Conservation (phyloP, 768 basidiomycete species). For the Leccinum disarticulatum region DNA sequence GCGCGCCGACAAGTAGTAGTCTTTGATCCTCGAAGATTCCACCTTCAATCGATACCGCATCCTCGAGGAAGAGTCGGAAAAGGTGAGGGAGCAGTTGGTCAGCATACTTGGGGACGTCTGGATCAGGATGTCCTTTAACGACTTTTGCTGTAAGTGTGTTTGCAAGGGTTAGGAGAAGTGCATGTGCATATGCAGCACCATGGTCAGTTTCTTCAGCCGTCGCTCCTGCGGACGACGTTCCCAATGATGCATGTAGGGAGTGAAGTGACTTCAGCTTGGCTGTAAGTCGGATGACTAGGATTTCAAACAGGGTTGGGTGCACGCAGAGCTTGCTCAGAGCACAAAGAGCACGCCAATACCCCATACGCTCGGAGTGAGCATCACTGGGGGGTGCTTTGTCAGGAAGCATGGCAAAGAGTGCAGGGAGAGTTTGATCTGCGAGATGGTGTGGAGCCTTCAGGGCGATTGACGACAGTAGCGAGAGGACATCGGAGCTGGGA, state of each 20-base stretch:
- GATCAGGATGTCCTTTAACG: slow-evolving; percentile 44
- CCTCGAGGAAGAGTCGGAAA: slow-evolving; percentile 60
- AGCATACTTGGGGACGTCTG: slow-evolving; percentile 78
- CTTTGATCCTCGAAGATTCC: slow-evolving; percentile 39
- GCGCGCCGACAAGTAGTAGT: slow-evolving; percentile 45
- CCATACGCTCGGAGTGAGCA: slow-evolving; percentile 53
- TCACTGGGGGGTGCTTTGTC: slow-evolving; percentile 57
- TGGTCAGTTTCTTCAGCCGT: slow-evolving; percentile 51
- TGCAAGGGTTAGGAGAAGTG: slow-evolving; percentile 70
- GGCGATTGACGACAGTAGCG: slow-evolving; percentile 64
- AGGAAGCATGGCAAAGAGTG: slow-evolving; percentile 76
- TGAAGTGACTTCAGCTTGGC: slow-evolving; percentile 77
- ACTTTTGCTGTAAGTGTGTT: slow-evolving; percentile 59
- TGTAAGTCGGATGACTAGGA: slow-evolving; percentile 71
- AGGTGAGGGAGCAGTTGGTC: slow-evolving; percentile 73
- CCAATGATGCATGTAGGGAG: slow-evolving; percentile 26
- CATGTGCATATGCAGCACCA: slow-evolving; percentile 80
- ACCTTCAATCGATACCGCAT: slow-evolving; percentile 31
- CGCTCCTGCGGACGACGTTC: slow-evolving; percentile 1
- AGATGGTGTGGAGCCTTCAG: slow-evolving; percentile 60
- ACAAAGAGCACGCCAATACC: slow-evolving; percentile 65
- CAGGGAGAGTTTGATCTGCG: slow-evolving; percentile 72
- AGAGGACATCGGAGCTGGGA: slow-evolving; percentile 56
- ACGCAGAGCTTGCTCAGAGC: slow-evolving; percentile 72
- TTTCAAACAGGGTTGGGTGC: slow-evolving; percentile 79